Base-by-base conservation (phyloP, 2,329 filamentous ascomycete species). In the Penicillium sp. region DNA sequence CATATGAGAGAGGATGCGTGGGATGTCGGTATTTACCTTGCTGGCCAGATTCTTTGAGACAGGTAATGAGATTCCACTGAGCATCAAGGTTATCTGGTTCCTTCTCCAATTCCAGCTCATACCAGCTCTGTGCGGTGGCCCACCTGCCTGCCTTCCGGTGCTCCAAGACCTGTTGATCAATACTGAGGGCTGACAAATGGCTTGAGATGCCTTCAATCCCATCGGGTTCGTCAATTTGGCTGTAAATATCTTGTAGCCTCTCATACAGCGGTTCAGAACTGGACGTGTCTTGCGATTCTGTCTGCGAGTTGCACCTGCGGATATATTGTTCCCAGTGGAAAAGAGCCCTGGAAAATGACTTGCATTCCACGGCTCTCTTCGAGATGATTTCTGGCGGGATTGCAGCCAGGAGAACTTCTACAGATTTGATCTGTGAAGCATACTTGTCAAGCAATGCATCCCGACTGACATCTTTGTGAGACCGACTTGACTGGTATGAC, bases 71-170 rank as follows among this genome's bases (percentile, higher is more conserved):
- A 68, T 96, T 90, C 58, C 91, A 82, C 72, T 97, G 93, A 12
- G 90, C 83, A 58, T 96, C 90, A 17, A 85, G 73, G 71, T 96
- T 89, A 55, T 88, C 82, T 0, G 94, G 93, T 48, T 89, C 84
- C 68, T 95, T 88, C 2, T 90, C 88, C 37, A 98, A 82, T 63
- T 93, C 89, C 64, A 96, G 88, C 73, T 99, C 93, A 75, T 97
- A 98, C 95, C 96, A 99, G 63, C 91, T 96, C 77, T 98, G 95
- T 25, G 93, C 95, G 54, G 94, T 91, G 15, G 91, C 89, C 93
- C 95, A 99, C 63, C 93, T 84, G 4, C 95, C 95, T 20, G 93
- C 91, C 75, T 96, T 98, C 58, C 90, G 87, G 76, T 99, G 92
- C 68, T 96, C 92, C 57, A 97, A 82, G 35, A 97, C 90, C 73